Conservation (phyloP, 2,329 filamentous ascomycete species). For the Cladosporium sp. region DNA sequence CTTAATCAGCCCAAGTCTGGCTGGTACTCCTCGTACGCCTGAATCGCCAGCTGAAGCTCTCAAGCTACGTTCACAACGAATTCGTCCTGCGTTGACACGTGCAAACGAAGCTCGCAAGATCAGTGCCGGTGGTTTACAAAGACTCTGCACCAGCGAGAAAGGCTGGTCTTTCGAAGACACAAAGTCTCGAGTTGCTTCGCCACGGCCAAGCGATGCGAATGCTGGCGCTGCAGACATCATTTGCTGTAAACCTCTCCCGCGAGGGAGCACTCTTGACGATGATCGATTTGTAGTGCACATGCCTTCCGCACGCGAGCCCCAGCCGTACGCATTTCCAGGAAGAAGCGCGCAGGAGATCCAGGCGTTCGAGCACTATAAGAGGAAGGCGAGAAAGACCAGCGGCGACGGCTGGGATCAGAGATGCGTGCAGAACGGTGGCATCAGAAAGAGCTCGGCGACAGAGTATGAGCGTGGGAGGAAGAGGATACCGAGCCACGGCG, state of each 20-base stretch:
- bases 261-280: slow-evolving; percentile 18
- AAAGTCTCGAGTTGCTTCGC: slow-evolving; percentile 22
- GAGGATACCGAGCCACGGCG: slow-evolving; percentile 13
- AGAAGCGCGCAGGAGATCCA: slow-evolving; percentile 34
- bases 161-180: slow-evolving; percentile 29
- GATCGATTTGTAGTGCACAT: slow-evolving; percentile 38
- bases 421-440: slow-evolving; percentile 20
- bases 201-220: slow-evolving; percentile 20
- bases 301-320: slow-evolving; percentile 40
- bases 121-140: slow-evolving; percentile 23
- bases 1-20: slow-evolving; percentile 37
- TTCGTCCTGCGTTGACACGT: slow-evolving; percentile 26
- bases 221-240: slow-evolving; percentile 20
- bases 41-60: slow-evolving; percentile 36
- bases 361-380: slow-evolving; percentile 36
- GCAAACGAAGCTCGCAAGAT: slow-evolving; percentile 35
- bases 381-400: slow-evolving; percentile 32
- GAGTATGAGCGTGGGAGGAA: slow-evolving; percentile 23
- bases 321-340: slow-evolving; percentile 37
- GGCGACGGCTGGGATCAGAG: slow-evolving; percentile 33
- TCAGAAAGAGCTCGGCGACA: slow-evolving; percentile 17
- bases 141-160: slow-evolving; percentile 24
- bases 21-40: slow-evolving; percentile 30
- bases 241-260: not conserved
- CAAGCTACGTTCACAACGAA: slow-evolving; percentile 9